Percentiles rank a stretch among this genome's conserved stretches.
Evolutionary conservation across 2,329 filamentous ascomycete genomes (phyloP).

Genomic region (Colletotrichum sojae): DNA sequence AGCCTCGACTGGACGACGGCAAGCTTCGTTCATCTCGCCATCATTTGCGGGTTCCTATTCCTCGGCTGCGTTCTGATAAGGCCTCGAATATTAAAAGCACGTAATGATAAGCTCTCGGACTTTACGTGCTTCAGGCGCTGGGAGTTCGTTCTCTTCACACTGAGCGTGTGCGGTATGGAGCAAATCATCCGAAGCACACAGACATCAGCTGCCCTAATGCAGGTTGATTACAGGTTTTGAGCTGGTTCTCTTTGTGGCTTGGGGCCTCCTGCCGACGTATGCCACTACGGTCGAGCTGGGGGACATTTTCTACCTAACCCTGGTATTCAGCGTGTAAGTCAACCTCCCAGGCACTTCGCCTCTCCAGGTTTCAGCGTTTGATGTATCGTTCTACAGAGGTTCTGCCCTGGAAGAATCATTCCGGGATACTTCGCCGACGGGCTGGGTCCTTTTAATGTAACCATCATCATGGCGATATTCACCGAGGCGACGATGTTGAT

Average conservation of each 20-base stretch:
- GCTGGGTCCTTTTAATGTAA: constrained; percentile 46
- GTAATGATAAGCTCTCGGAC: constrained; percentile 30
- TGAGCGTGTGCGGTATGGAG: constrained; percentile 47
- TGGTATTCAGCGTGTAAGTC: constrained; percentile 51
- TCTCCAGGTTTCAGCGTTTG: background rate
- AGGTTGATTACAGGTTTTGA: constrained; percentile 46
- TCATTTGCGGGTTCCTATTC: constrained; percentile 42
- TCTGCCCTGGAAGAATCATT: constrained; percentile 46
- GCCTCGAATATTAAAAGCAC: constrained; percentile 26
- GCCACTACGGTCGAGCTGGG: constrained; percentile 44
- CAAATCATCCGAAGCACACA: background rate
- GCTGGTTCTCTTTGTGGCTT: constrained; percentile 49
- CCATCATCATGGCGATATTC: constrained; percentile 45
- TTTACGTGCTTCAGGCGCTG: constrained; percentile 40
- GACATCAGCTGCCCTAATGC: constrained; percentile 7
- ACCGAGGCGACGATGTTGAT: constrained; percentile 44
- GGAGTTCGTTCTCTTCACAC: constrained; percentile 47
- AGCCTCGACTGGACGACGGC: constrained; percentile 43
- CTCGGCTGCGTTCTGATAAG: constrained; percentile 44
- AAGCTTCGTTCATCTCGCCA: constrained; percentile 44
- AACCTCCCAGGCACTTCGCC: background rate
- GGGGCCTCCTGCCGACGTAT: constrained; percentile 49
- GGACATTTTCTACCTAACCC: constrained; percentile 47
- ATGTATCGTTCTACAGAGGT: constrained; percentile 41
- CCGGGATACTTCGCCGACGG: constrained; percentile 43